A percentile compares a stretch with the other conserved stretches of the same genome.
Conservation (phyloP, 1,139 yeast species). For the Taphrina sp. region DNA sequence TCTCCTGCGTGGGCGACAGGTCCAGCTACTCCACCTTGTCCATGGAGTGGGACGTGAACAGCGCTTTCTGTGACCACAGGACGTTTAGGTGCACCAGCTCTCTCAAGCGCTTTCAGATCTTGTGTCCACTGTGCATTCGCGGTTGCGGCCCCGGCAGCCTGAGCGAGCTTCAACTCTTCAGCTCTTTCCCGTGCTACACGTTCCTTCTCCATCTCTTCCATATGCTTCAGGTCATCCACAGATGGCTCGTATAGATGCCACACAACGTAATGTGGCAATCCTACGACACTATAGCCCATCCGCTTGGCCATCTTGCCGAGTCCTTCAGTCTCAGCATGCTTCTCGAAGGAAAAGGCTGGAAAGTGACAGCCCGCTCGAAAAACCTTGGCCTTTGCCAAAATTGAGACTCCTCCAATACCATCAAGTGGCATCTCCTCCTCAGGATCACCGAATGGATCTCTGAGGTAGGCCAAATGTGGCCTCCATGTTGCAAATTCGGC, state of each 20-base stretch:
- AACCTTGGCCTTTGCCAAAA: constrained; percentile 73
- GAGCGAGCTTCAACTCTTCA: constrained; percentile 42
- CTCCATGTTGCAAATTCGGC: constrained; percentile 93
- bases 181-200: constrained; percentile 43
- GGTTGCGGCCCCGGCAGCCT: constrained; percentile 41
- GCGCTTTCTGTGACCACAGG: neutral
- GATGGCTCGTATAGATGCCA: constrained; percentile 95
- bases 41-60: neutral
- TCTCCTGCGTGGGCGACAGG: constrained; percentile 30
- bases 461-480: constrained; percentile 80
- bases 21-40: constrained; percentile 21
- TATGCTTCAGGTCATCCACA: constrained; percentile 62
- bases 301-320: constrained; percentile 79
- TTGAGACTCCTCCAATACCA: constrained; percentile 90
- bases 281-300: constrained; percentile 79
- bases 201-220: constrained; percentile 53
- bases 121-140: constrained; percentile 24
- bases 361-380: constrained; percentile 79
- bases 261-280: constrained; percentile 83
- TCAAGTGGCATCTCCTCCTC: constrained; percentile 84
- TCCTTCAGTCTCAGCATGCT: constrained; percentile 92
- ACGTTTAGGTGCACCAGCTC: neutral
- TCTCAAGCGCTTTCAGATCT: constrained; percentile 21
- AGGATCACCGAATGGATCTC: constrained; percentile 84
- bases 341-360: constrained; percentile 86